phyloP scores from a whole-genome alignment of 1,284 basidiomycete species.

The Melampsora abietis-canadensis region DNA sequence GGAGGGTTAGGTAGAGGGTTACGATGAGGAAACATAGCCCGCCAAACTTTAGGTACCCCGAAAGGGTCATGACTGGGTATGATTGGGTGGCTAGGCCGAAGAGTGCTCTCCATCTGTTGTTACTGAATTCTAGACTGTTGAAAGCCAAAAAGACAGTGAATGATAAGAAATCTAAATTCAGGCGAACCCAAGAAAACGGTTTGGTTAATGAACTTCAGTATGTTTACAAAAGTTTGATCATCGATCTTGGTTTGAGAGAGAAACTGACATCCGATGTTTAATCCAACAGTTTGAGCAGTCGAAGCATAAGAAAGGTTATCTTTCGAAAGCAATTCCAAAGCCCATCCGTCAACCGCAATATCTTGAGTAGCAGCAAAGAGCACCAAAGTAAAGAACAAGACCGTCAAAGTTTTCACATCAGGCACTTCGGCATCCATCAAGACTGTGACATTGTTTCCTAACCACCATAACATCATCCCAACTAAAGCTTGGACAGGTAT shows the following conservation, averaged over 20 bases:
- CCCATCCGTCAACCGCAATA: constrained; percentile 99
- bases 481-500: constrained; percentile 93
- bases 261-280: constrained; percentile 75
- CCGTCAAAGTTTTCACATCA: constrained; percentile 75
- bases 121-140: constrained; percentile 90
- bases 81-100: constrained; percentile 57
- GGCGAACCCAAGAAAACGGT: too few species aligned
- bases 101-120: constrained; percentile 39
- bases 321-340: constrained; percentile 88
- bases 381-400: constrained; percentile 83
- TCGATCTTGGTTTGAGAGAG: background rate
- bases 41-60: constrained; percentile 83
- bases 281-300: constrained; percentile 94
- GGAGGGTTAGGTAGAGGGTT: constrained; percentile 80
- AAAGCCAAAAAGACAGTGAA: constrained; percentile 97
- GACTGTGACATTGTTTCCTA: constrained; percentile 74
- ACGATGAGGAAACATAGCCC: constrained; percentile 73
- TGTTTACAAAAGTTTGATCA: too few species aligned
- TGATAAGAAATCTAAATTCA: constrained; percentile 67
- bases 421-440: constrained; percentile 80
- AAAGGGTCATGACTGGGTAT: constrained; percentile 74
- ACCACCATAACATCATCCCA: constrained; percentile 80
- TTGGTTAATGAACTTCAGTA: too few species aligned
- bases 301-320: constrained; percentile 95
- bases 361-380: constrained; percentile 97